These are phyloP conservation scores for Colletotrichum echinochloae DNA, from an alignment of 2,329 filamentous ascomycete species.

Conservation along the genomic window DNA sequence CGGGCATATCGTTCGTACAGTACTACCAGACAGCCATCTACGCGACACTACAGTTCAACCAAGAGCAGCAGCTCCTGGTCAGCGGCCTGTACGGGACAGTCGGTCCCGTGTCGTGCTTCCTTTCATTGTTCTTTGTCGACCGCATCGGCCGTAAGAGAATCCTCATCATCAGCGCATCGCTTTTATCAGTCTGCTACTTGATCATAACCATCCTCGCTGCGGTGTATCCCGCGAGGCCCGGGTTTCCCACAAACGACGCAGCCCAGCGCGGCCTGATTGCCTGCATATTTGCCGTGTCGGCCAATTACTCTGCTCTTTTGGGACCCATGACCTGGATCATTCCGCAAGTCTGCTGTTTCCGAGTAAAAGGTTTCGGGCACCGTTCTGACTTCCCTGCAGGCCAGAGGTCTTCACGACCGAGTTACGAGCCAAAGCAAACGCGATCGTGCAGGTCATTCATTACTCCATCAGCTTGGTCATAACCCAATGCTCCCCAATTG, in stretches of 20 bases:
- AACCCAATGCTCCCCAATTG: slow-evolving; percentile 56
- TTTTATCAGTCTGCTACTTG: slow-evolving; percentile 52
- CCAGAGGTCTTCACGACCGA: slow-evolving; percentile 57
- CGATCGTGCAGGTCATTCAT: slow-evolving; percentile 55
- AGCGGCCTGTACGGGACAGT: slow-evolving; percentile 55
- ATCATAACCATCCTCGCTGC: slow-evolving; percentile 56
- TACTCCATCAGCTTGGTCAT: slow-evolving; percentile 56
- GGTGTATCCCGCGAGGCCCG: slow-evolving; percentile 51
- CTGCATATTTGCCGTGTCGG: slow-evolving; percentile 56
- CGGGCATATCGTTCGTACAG: slow-evolving; percentile 57
- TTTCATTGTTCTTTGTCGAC: slow-evolving; percentile 55
- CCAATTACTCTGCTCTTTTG: slow-evolving; percentile 52
- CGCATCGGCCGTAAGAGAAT: slow-evolving; percentile 52
- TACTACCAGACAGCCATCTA: slow-evolving; percentile 58
- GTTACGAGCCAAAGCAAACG: slow-evolving; percentile 55
- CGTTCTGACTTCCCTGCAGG: slow-evolving; percentile 37
- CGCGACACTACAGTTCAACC: slow-evolving; percentile 52
- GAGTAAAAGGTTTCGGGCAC: too few relatives aligned
- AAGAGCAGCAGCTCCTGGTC: slow-evolving; percentile 53
- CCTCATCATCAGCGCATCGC: slow-evolving; percentile 50
- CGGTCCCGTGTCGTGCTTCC: slow-evolving; percentile 51
- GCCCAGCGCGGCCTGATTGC: slow-evolving; percentile 55
- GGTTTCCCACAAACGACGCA: slow-evolving; percentile 51
- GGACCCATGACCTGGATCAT: slow-evolving; percentile 58
- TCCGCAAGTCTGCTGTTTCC: slow-evolving; percentile 47